Percentiles rank a stretch among this genome's conserved stretches.
phyloP scores from a whole-genome alignment of 192 early-diverging fungal species.

The Podila minutissima region DNA sequence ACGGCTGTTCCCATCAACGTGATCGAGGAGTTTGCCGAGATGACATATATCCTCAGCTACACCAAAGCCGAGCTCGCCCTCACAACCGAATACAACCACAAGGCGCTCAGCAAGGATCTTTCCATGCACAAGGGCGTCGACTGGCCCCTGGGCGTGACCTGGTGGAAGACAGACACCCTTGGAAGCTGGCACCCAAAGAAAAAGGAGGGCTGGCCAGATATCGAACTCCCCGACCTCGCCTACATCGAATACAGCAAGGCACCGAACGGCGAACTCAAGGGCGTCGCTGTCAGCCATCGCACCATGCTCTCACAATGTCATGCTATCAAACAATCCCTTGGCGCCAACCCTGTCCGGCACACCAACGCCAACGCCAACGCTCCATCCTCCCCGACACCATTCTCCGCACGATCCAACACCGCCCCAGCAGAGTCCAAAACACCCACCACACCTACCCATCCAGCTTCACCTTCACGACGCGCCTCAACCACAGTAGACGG shows the following conservation, averaged over 20 bases:
- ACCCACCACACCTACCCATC: constrained; percentile 33
- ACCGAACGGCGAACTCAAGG: constrained; percentile 85
- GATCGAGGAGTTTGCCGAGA: constrained; percentile 81
- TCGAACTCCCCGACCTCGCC: constrained; percentile 71
- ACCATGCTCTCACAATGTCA: constrained; percentile 79
- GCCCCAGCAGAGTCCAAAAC: constrained; percentile 19
- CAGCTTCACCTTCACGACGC: constrained; percentile 19
- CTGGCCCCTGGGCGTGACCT: constrained; percentile 74
- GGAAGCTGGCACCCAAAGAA: constrained; percentile 68
- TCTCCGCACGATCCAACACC: constrained; percentile 22
- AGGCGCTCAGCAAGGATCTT: constrained; percentile 79
- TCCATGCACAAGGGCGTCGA: constrained; percentile 63
- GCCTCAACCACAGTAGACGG: constrained; percentile 16
- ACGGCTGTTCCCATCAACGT: constrained; percentile 89
- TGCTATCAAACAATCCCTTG: constrained; percentile 53
- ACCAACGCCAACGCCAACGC: constrained; percentile 1
- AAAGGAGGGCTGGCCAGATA: constrained; percentile 64
- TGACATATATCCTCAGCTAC: constrained; percentile 76
- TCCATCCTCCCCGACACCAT: constrained; percentile 17
- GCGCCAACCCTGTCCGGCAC: constrained; percentile 29
- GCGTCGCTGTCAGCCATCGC: constrained; percentile 79
- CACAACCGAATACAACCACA: constrained; percentile 84
- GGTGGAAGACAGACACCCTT: constrained; percentile 88
- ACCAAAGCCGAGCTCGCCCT: constrained; percentile 74
- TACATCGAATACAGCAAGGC: constrained; percentile 90